A percentile compares a stretch with the other conserved stretches of the same genome.
Conservation (phyloP, 2,329 filamentous ascomycete species). For the Neodidymelliopsis sp. region DNA sequence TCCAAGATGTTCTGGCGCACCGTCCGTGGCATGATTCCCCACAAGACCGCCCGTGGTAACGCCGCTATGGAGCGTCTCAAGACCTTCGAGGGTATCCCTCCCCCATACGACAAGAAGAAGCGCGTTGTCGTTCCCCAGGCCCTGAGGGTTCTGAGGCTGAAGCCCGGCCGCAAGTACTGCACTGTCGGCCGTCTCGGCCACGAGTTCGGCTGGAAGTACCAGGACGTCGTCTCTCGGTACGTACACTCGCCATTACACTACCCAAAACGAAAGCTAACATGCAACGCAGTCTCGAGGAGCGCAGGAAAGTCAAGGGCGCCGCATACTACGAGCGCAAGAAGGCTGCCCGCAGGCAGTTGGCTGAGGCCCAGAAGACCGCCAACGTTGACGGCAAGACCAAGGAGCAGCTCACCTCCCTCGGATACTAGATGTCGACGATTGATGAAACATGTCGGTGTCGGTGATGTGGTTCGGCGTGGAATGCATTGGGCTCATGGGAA, state of each 20-base stretch:
- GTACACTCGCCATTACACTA: conserved; percentile 51
- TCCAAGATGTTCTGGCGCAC: conserved; percentile 99
- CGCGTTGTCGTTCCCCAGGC: conserved; percentile 99
- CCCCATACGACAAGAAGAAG: conserved; percentile 99
- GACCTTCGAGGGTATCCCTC: conserved; percentile 99
- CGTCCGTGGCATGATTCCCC: conserved; percentile 99
- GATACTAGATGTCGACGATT: conserved; percentile 73
- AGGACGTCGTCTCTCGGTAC: conserved; percentile 97
- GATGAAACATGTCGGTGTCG: conserved; percentile 41
- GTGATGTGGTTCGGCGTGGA: conserved; percentile 45
- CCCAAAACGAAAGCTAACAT: conserved; percentile 26
- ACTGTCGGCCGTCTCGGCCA: conserved; percentile 96
- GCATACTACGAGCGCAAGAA: conserved; percentile 99
- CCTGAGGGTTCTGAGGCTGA: conserved; percentile 92
- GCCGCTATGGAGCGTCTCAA: conserved; percentile 98
- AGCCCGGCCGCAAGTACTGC: conserved; percentile 99
- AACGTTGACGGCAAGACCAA: conserved; percentile 85
- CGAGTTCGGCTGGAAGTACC: conserved; percentile 99
- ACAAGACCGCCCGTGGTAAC: conserved; percentile 98
- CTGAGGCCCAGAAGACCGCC: conserved; percentile 91
- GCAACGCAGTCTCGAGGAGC: conserved; percentile 86
- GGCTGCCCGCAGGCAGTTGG: conserved; percentile 87
- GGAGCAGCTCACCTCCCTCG: conserved; percentile 86
- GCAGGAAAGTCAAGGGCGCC: conserved; percentile 98
- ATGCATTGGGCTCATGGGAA: conserved; percentile 50